Conservation (phyloP, 2,329 filamentous ascomycete genomes). For the Botrytis pseudocinerea region DNA sequence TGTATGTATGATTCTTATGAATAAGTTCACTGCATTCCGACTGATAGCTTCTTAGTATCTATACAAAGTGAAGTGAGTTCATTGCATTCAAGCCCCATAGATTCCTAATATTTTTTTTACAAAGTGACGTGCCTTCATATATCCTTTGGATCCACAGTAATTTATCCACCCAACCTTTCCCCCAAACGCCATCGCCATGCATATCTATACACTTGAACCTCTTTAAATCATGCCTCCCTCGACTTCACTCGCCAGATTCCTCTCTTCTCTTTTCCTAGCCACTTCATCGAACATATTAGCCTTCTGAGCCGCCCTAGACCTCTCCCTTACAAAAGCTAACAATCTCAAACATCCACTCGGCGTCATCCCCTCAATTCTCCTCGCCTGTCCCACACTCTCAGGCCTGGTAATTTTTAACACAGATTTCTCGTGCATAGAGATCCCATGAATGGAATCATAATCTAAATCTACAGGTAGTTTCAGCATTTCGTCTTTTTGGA, state of each 20-base stretch:
- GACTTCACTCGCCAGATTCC: not conserved
- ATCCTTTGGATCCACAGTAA: not conserved
- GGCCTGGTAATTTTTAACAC: slow-evolving; percentile 70
- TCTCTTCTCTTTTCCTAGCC: slow-evolving; percentile 21
- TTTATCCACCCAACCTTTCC: not conserved
- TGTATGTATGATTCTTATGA: not conserved
- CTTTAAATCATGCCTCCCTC: not conserved
- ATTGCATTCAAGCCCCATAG: not conserved
- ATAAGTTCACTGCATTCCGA: not conserved
- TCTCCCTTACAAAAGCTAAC: slow-evolving; percentile 55
- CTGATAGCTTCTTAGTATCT: not conserved
- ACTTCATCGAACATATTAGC: slow-evolving; percentile 29
- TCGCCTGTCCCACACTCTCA: slow-evolving; percentile 84
- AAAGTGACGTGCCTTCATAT: not conserved
- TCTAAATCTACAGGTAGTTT: slow-evolving; percentile 72
- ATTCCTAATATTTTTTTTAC: not conserved
- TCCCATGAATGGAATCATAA: slow-evolving; percentile 69
- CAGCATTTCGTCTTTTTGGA: slow-evolving; percentile 75
- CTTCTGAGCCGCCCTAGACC: slow-evolving; percentile 27
- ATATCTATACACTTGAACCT: not conserved
- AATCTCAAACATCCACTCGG: slow-evolving; percentile 61
- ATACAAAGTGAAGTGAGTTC: not conserved
- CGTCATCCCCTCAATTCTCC: slow-evolving; percentile 78
- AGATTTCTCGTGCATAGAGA: slow-evolving; percentile 77
- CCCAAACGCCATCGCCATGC: slow-evolving; percentile 12